A percentile compares a stretch with the other conserved stretches of the same genome.
Conservation (phyloP, 805 yeast genomes). For the Cyberlindnera americana region DNA sequence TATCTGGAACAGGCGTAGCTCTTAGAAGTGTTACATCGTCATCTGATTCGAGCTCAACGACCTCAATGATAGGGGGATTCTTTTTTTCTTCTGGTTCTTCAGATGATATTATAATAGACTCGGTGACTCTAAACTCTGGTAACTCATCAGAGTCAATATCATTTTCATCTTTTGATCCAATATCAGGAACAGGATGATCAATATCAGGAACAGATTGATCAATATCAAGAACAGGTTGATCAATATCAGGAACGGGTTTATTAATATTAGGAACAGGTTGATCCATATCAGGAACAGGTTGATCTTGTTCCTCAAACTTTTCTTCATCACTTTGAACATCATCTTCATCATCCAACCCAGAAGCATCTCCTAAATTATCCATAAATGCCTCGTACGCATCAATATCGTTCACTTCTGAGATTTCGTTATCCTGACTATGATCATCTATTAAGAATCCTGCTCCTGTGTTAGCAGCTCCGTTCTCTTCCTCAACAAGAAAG, state of each 20-base stretch:
- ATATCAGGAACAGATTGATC: conserved; percentile 24
- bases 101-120: not conserved
- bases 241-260: conserved; percentile 15
- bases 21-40: not conserved
- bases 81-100: no score
- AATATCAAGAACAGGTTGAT: no score
- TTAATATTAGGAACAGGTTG: no score
- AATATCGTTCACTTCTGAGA: no score
- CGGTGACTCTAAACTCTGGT: not conserved
- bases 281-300: no score
- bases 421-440: conserved; percentile 1
- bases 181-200: no score
- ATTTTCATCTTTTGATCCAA: no score
- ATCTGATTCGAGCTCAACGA: no score
- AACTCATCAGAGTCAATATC: conserved; percentile 2
- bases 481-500: not conserved
- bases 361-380: conserved; percentile 15
- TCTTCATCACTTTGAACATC: conserved; percentile 6
- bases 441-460: conserved; percentile 29
- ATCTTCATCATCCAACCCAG: conserved; percentile 9
- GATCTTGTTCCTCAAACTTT: conserved; percentile 31
- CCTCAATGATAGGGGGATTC: no score
- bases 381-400: conserved; percentile 26
- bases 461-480: conserved; percentile 8
- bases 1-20: not conserved